phyloP scores from a whole-genome alignment of 1,139 yeast genomes.

The Sugiyamaella pinicola region DNA sequence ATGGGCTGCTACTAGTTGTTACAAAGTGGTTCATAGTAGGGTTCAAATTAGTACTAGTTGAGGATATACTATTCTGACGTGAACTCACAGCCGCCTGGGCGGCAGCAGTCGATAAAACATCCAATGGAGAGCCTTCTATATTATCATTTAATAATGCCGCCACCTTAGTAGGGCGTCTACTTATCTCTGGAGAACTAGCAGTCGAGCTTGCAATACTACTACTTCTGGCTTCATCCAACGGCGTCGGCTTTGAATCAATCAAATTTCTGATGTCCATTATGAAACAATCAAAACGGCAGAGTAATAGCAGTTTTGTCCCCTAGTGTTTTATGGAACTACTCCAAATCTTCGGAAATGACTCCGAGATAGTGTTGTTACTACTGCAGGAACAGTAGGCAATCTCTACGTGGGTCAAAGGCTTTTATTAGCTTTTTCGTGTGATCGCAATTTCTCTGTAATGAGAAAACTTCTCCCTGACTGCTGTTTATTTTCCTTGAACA shows the following conservation, averaged over 20 bases:
- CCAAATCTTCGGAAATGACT: not conserved
- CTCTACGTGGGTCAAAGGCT: not conserved
- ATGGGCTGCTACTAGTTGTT: constrained; percentile 2
- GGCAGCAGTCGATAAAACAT: constrained; percentile 22
- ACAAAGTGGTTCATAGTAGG: not conserved
- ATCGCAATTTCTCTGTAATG: not conserved
- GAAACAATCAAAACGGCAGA: too few relatives aligned
- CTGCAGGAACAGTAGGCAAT: not conserved
- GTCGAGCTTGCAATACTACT: constrained; percentile 18
- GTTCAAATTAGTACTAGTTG: not conserved
- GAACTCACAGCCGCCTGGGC: constrained; percentile 18
- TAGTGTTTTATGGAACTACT: not conserved
- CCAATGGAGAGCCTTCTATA: constrained; percentile 25
- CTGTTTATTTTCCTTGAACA: not conserved
- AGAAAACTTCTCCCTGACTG: not conserved
- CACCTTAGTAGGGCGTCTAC: constrained; percentile 36
- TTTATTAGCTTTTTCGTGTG: not conserved
- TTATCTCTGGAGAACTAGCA: constrained; percentile 24
- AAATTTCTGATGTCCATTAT: constrained; percentile 33
- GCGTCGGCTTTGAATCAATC: constrained; percentile 26
- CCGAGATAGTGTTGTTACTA: not conserved
- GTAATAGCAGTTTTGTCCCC: not conserved
- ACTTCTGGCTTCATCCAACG: constrained; percentile 19
- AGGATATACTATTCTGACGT: constrained; percentile 10
- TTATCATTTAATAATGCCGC: constrained; percentile 37